Conservation (phyloP, 148 eudicot genomes). For the Camellia lanceoleosa region DNA sequence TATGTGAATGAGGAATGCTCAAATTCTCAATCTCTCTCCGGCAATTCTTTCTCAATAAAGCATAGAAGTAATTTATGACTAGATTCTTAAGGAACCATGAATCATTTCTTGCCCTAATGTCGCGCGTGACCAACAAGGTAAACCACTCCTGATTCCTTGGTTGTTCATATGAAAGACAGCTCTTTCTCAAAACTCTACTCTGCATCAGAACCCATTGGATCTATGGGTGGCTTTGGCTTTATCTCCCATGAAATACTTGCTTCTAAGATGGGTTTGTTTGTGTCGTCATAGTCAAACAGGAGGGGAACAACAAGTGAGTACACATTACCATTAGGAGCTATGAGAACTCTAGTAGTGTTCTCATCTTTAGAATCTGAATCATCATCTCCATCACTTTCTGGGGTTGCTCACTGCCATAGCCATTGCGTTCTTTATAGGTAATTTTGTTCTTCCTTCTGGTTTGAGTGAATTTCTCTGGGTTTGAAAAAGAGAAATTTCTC, state of each 20-base stretch:
- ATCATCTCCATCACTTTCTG: conserved; percentile 70
- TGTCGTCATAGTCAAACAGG: conserved; percentile 49
- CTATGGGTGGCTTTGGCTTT: conserved; percentile 30
- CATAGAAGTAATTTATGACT: conserved; percentile 83
- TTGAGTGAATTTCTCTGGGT: too few relatives aligned
- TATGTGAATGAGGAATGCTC: conserved; percentile 86
- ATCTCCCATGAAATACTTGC: conserved; percentile 57
- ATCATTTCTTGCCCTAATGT: conserved; percentile 88
- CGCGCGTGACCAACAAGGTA: conserved; percentile 98
- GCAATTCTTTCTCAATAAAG: conserved; percentile 87
- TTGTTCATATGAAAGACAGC: conserved; percentile 72
- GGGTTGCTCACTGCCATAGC: too few relatives aligned
- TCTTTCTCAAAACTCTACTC: conserved; percentile 89
- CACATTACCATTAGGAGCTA: conserved; percentile 75
- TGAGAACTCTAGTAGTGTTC: conserved; percentile 42
- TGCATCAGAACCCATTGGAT: conserved; percentile 36
- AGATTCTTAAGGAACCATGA: conserved; percentile 94
- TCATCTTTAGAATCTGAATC: conserved; percentile 63
- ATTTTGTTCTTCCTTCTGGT: too few relatives aligned
- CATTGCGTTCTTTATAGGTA: too few relatives aligned
- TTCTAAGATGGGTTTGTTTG: conserved; percentile 32
- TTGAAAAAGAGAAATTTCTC: too few relatives aligned
- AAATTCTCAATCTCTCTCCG: conserved; percentile 82
- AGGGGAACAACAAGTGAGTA: conserved; percentile 81
- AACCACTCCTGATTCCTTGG: conserved; percentile 88